phyloP scores from a whole-genome alignment of 305 asterid species.

The Solanum hybrid region DNA sequence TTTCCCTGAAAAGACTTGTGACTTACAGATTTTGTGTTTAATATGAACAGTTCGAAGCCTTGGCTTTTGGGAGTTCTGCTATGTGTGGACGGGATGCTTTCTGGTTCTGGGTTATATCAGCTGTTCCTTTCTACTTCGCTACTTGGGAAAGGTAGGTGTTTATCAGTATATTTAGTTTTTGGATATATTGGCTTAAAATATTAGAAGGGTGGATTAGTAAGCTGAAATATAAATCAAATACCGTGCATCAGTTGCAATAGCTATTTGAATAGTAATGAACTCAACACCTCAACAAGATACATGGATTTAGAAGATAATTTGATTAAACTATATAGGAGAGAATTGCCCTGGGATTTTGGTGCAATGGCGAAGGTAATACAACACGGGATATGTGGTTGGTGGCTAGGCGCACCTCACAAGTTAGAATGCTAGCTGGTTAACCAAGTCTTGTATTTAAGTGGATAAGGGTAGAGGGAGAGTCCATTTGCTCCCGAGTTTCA shows the following conservation, averaged over 20 bases:
- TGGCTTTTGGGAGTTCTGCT: slow-evolving; percentile 66
- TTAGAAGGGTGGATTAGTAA: background rate
- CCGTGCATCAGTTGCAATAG: background rate
- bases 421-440: background rate
- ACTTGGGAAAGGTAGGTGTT: slow-evolving; percentile 76
- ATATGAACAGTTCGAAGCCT: slow-evolving; percentile 54
- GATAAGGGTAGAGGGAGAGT: background rate
- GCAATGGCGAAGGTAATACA: background rate
- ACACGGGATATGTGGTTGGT: background rate
- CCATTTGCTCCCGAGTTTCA: background rate
- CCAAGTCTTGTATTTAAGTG: background rate
- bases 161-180: background rate
- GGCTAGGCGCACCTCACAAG: background rate
- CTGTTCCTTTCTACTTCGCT: slow-evolving; percentile 72
- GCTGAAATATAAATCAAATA: background rate
- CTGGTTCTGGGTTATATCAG: slow-evolving; percentile 94
- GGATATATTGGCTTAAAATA: background rate
- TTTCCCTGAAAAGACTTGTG: background rate
- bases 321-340: background rate
- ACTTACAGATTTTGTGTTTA: slow-evolving; percentile 7
- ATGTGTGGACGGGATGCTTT: slow-evolving; percentile 71
- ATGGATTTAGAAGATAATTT: background rate
- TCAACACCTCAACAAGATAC: background rate
- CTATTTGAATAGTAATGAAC: background rate
- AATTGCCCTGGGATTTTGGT: background rate